Base-by-base conservation (phyloP, 345 rosid species). In the Eutrema japonicum region DNA sequence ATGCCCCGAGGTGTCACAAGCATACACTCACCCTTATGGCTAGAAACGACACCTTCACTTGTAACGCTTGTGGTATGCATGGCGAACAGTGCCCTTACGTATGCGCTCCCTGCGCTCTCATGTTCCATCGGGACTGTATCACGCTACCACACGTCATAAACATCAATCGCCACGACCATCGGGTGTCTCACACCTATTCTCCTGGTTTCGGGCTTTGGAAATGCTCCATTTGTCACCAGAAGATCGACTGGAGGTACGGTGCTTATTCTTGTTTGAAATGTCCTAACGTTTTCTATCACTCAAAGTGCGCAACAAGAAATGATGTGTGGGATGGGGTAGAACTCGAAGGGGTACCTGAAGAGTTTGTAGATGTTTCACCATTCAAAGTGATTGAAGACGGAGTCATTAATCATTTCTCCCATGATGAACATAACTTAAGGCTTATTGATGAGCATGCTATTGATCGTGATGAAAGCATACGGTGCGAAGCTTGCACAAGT, bases 321-420 rank as follows among this genome's bases (percentile, higher is more conserved):
- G 35, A 32, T 32, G 35, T 32, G 35, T 32, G 35, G 35, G 35
- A 32, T 32, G 57, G 57, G 14, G 7, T 0, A 27, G 57, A 52
- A 7, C 57, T 52, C 8, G 57, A 52, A 29, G 57, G 14, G 14
- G 36, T 52, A 57, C 33, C 63, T 43, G 64, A 68, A 6, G 64
- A 43, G 43, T 0, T 1, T 3, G 0, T 26, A 6, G 73, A 68
- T 16, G 11, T 2, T 30, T 4, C 8, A 0, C 73, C 73, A 6
- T 55, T 68, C 12, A 2, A 55, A 16, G 64, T 55, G 18, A 43
- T 68, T 3, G 35, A 6, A 0, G 54, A 55, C 0, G 53, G 22
- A 7, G 2, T 68, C 3, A 68, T 68, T 8, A 16, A 42, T 7
- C 64, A 54, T 55, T 68, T 54, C 12, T 53, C 52, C n/a, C 73